phyloP scores from a whole-genome alignment of 495 filamentous ascomycete species.

The Aspergillus leporis region DNA sequence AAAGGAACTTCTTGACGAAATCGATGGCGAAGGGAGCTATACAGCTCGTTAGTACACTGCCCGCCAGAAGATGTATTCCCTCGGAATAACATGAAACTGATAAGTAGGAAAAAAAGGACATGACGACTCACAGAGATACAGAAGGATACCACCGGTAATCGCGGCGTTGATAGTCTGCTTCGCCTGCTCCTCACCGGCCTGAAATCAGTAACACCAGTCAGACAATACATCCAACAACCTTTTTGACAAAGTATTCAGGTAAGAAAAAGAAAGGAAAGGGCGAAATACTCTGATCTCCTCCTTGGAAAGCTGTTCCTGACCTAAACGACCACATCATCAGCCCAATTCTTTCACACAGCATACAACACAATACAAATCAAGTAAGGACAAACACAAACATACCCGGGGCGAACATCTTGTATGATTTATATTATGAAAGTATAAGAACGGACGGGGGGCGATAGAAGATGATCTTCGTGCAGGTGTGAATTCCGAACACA shows the following conservation, averaged over 20 bases:
- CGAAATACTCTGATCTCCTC: conserved; percentile 46
- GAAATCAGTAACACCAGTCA: conserved; percentile 7
- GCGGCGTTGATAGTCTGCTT: conserved; percentile 63
- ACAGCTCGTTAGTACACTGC: neutral
- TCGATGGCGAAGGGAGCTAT: conserved; percentile 83
- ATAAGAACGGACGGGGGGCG: neutral
- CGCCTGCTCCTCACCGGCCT: conserved; percentile 71
- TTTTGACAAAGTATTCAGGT: too few species aligned
- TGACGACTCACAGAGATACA: conserved; percentile 79
- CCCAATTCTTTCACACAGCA: neutral
- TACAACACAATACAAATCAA: neutral
- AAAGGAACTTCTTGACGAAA: conserved; percentile 73
- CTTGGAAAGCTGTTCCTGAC: conserved; percentile 48
- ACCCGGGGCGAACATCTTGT: conserved; percentile 51
- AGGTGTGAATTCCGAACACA: too few species aligned
- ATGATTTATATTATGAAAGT: neutral
- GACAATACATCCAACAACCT: neutral
- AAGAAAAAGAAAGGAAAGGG: neutral
- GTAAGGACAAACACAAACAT: conserved; percentile 10
- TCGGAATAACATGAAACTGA: too few species aligned
- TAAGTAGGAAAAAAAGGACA: conserved; percentile 8
- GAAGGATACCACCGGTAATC: conserved; percentile 60
- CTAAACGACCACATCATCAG: conserved; percentile 18
- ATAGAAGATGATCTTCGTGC: conserved; percentile 10
- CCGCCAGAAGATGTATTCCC: neutral